A percentile compares a stretch with the other conserved stretches of the same genome.
These are phyloP conservation scores for Sesbania bispinosa DNA, from an alignment of 306 rosid species.

Conservation along the genomic window DNA sequence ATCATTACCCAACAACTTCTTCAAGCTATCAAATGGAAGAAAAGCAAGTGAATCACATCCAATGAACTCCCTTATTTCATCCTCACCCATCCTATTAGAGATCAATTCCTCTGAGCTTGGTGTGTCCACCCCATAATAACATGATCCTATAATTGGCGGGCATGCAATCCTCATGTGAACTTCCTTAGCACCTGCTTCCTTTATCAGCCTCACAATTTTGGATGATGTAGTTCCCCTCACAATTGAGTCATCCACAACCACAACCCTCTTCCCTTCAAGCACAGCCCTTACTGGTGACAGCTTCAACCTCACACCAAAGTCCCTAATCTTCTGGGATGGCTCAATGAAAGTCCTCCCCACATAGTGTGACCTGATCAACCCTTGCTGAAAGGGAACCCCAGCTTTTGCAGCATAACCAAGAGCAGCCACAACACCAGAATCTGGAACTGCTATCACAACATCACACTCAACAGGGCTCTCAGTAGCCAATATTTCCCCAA, in stretches of 20 bases:
- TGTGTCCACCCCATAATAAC: constrained; percentile 87
- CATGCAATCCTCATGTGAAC: constrained; percentile 91
- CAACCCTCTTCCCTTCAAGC: constrained; percentile 82
- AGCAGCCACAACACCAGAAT: constrained; percentile 88
- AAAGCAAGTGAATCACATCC: constrained; percentile 86
- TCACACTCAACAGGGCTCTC: constrained; percentile 80
- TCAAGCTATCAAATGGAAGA: constrained; percentile 56
- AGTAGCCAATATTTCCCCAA: constrained; percentile 75
- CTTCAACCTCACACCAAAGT: constrained; percentile 81
- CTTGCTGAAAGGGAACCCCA: constrained; percentile 88
- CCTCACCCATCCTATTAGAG: constrained; percentile 70
- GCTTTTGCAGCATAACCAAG: constrained; percentile 84
- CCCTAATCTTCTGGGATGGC: constrained; percentile 83
- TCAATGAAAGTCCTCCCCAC: constrained; percentile 93
- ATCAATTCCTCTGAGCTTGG: constrained; percentile 79
- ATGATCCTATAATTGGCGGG: constrained; percentile 74
- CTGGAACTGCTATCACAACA: constrained; percentile 86
- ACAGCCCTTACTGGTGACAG: constrained; percentile 59
- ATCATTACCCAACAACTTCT: constrained; percentile 35
- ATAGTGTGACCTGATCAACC: constrained; percentile 81
- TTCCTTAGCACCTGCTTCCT: constrained; percentile 85
- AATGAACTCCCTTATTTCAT: constrained; percentile 62
- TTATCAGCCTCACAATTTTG: constrained; percentile 69
- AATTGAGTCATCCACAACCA: constrained; percentile 90
- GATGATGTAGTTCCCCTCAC: constrained; percentile 91